Percentiles rank a stretch among this genome's conserved stretches.
These are phyloP conservation scores for Cutaneotrichosporon mucoides DNA, from an alignment of 1,284 basidiomycete species.

Conservation along the genomic window DNA sequence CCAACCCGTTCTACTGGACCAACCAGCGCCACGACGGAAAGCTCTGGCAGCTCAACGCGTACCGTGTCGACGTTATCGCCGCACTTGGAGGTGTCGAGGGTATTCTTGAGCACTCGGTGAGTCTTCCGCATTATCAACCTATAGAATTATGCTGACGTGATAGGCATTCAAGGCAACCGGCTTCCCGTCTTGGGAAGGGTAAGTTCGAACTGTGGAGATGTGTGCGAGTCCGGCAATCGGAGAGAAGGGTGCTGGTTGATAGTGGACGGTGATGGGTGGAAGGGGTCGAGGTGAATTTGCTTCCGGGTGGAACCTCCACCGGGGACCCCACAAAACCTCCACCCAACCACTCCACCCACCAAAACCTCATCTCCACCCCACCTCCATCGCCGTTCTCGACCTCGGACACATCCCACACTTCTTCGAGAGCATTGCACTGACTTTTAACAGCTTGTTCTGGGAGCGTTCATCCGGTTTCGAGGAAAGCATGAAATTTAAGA, in stretches of 20 bases:
- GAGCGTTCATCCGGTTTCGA: conserved; percentile 66
- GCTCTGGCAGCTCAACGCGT: conserved; percentile 96
- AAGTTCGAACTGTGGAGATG: neutral
- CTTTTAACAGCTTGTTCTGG: conserved; percentile 69
- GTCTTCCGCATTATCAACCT: no score
- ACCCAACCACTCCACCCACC: no score
- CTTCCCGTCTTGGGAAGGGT: conserved; percentile 48
- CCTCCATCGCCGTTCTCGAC: neutral
- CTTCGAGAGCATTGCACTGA: neutral
- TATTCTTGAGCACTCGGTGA: conserved; percentile 83
- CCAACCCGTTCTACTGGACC: conserved; percentile 98
- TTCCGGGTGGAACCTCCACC: no score
- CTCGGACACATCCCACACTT: neutral
- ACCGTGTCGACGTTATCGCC: conserved; percentile 98
- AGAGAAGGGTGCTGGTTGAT: no score
- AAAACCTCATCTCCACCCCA: neutral
- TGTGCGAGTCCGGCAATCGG: no score
- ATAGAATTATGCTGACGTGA: no score
- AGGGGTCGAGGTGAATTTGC: no score
- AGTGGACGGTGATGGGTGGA: no score
- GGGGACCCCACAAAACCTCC: no score
- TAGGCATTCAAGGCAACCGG: conserved; percentile 90
- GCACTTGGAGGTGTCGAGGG: conserved; percentile 82
- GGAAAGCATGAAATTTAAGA: conserved; percentile 81
- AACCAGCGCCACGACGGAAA: conserved; percentile 97